phyloP scores from a whole-genome alignment of 2,329 filamentous ascomycete genomes.

The Xylariaceae sp. region DNA sequence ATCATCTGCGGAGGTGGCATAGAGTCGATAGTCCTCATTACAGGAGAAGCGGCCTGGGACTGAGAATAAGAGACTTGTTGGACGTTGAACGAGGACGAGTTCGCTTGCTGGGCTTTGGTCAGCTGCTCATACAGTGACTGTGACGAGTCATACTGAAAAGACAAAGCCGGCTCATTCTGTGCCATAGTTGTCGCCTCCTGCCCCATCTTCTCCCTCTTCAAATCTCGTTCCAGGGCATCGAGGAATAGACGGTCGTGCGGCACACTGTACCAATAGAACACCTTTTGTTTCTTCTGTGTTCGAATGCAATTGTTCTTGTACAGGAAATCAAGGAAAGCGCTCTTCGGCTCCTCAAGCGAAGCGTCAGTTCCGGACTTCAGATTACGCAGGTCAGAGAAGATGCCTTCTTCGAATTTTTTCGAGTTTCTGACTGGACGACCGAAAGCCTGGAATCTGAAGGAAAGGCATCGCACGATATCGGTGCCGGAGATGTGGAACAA shows the following conservation, averaged over 20 bases:
- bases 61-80: constrained; percentile 64
- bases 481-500: constrained; percentile 99
- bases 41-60: constrained; percentile 79
- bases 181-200: constrained; percentile 94
- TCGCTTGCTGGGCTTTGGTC: constrained; percentile 98
- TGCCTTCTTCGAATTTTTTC: constrained; percentile 99
- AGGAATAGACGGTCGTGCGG: constrained; percentile 96
- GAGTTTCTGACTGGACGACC: constrained; percentile 98
- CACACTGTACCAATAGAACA: constrained; percentile 99
- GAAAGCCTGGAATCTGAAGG: constrained; percentile 97
- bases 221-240: constrained; percentile 90
- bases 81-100: constrained; percentile 91
- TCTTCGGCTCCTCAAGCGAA: constrained; percentile 97
- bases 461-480: constrained; percentile 95
- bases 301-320: constrained; percentile 99
- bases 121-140: constrained; percentile 99
- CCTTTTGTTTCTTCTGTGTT: constrained; percentile 99
- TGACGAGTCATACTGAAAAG: constrained; percentile 98
- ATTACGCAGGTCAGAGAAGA: constrained; percentile 97
- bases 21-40: constrained; percentile 83
- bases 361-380: constrained; percentile 97
- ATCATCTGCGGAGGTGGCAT: constrained; percentile 92
- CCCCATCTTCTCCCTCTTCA: constrained; percentile 99
- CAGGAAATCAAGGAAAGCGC: constrained; percentile 93
- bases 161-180: constrained; percentile 92